Percentiles rank a stretch among this genome's conserved stretches.
phyloP scores from a whole-genome alignment of 1,139 yeast species.

The Geotrichum restrictum region DNA sequence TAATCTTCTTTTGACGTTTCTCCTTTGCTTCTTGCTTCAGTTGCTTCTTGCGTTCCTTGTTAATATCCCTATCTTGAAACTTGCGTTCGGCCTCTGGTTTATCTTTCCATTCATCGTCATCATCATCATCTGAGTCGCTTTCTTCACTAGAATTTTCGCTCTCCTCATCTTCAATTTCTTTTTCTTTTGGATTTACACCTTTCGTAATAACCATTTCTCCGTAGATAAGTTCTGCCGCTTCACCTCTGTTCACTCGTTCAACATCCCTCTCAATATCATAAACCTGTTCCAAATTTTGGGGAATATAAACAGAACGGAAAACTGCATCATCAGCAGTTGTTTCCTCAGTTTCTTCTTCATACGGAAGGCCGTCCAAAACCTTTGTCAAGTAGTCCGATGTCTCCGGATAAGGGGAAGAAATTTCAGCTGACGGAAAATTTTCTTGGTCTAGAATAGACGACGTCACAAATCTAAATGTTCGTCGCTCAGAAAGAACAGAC shows the following conservation, averaged over 20 bases:
- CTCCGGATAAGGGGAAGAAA: slow-evolving; percentile 26
- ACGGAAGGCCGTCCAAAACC: slow-evolving; percentile 35
- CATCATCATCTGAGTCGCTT: slow-evolving; percentile 41
- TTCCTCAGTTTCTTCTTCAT: slow-evolving; percentile 42
- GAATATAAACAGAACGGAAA: slow-evolving; percentile 81
- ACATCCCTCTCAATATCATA: slow-evolving; percentile 74
- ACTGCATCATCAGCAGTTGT: slow-evolving; percentile 76
- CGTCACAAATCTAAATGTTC: slow-evolving; percentile 70
- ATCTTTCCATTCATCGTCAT: slow-evolving; percentile 47
- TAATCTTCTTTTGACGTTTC: slow-evolving; percentile 84
- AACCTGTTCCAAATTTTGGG: slow-evolving; percentile 53
- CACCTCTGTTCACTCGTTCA: slow-evolving; percentile 73
- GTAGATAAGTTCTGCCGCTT: slow-evolving; percentile 65
- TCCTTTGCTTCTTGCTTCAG: slow-evolving; percentile 82
- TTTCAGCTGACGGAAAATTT: slow-evolving; percentile 35
- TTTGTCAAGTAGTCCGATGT: slow-evolving; percentile 27
- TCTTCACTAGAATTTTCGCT: slow-evolving; percentile 38
- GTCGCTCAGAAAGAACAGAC: slow-evolving; percentile 73
- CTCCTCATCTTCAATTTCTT: slow-evolving; percentile 16
- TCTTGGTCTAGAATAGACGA: slow-evolving; percentile 20
- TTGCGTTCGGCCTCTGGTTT: slow-evolving; percentile 56
- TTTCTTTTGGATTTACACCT: slow-evolving; percentile 24
- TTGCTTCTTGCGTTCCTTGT: slow-evolving; percentile 77
- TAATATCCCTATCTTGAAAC: slow-evolving; percentile 77
- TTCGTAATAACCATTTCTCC: slow-evolving; percentile 34